phyloP scores from a whole-genome alignment of 1,284 basidiomycete genomes.

The Trichosporon sp. region DNA sequence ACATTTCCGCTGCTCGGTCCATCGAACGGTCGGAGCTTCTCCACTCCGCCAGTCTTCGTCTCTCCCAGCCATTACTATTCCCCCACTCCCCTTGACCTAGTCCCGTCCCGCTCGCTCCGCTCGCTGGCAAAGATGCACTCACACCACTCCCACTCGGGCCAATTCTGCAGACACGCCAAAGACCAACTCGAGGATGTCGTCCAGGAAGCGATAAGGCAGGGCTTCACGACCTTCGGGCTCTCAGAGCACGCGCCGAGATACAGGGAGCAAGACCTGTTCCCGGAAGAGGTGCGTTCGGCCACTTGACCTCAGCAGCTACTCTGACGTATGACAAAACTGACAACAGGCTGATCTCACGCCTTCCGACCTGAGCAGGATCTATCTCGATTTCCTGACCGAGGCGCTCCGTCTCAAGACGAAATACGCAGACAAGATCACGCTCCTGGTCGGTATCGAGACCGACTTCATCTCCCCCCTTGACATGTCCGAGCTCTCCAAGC shows the following conservation, averaged over 20 bases:
- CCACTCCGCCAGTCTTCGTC: not conserved
- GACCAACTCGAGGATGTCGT: constrained; percentile 77
- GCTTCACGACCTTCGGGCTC: constrained; percentile 82
- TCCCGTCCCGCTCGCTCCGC: not conserved
- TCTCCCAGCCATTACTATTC: too few relatives aligned
- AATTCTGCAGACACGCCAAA: constrained; percentile 90
- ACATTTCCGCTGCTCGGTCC: too few relatives aligned
- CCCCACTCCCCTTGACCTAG: too few relatives aligned
- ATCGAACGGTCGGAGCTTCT: not conserved
- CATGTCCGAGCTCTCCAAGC: constrained; percentile 59
- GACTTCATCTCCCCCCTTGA: constrained; percentile 78
- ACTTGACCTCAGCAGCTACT: too few relatives aligned
- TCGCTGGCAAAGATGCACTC: constrained; percentile 67
- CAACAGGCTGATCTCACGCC: constrained; percentile 51
- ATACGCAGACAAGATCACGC: constrained; percentile 65
- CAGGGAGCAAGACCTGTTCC: constrained; percentile 78
- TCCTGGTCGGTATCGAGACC: constrained; percentile 91
- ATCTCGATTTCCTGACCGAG: constrained; percentile 59
- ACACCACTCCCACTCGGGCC: constrained; percentile 94
- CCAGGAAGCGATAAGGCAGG: constrained; percentile 71
- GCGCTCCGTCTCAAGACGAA: constrained; percentile 65
- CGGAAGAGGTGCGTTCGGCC: constrained; percentile 90
- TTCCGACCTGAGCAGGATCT: constrained; percentile 40
- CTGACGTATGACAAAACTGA: not conserved
- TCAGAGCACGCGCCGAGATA: constrained; percentile 95